Conservation (phyloP, 1,284 basidiomycete genomes). For the Hymenochaete sp. region DNA sequence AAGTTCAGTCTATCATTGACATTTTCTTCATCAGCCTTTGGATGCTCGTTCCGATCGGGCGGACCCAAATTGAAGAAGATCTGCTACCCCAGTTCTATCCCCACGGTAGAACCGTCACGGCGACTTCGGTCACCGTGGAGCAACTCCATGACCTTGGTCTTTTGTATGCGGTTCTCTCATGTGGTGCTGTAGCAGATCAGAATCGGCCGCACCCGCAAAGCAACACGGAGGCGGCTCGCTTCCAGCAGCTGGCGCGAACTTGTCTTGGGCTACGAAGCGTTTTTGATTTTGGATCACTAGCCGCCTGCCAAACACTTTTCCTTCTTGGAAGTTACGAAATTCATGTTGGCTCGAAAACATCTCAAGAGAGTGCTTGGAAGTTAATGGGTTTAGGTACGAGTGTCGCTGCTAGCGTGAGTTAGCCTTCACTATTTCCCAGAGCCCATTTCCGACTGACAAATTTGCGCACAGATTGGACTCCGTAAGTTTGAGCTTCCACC, state of each 20-base stretch:
- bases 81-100: conserved; percentile 10
- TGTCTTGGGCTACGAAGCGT: conserved; percentile 18
- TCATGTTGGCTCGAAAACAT: conserved; percentile 2
- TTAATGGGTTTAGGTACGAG: conserved; percentile 22
- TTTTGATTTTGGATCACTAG: conserved; percentile 15
- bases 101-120: neutral
- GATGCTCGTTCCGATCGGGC: conserved; percentile 15
- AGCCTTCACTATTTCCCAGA: neutral
- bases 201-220: conserved; percentile 18
- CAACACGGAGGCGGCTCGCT: conserved; percentile 22
- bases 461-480: conserved; percentile 16
- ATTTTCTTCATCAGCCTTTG: conserved; percentile 19
- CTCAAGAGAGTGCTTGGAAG: conserved; percentile 21
- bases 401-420: conserved; percentile 18
- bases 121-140: neutral
- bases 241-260: conserved; percentile 21
- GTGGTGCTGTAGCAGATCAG: conserved; percentile 20
- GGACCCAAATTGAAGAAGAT: conserved; percentile 9
- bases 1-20: conserved; percentile 20
- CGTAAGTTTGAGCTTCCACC: conserved; percentile 8
- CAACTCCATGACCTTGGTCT: conserved; percentile 18
- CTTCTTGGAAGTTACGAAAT: conserved; percentile 9
- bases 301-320: conserved; percentile 17
- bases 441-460: neutral
- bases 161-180: conserved; percentile 16